Evolutionary conservation across 2,329 filamentous ascomycete genomes (phyloP).

Genomic region (Alternaria hordeiaustralica): DNA sequence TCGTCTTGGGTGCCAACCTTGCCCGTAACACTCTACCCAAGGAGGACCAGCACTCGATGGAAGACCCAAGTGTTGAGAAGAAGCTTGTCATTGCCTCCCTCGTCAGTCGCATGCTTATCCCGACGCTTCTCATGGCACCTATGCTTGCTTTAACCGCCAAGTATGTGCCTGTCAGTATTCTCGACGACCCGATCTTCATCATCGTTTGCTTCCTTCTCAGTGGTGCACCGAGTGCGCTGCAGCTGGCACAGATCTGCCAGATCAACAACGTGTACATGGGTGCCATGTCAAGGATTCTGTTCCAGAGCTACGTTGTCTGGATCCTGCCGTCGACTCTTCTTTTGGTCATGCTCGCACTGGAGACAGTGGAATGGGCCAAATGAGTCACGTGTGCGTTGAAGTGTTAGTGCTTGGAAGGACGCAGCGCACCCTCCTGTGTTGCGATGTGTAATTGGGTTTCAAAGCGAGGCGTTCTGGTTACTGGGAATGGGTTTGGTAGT

Average conservation of each 20-base stretch:
- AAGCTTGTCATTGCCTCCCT: slow-evolving; percentile 86
- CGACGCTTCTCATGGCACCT: slow-evolving; percentile 90
- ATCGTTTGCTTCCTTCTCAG: slow-evolving; percentile 97
- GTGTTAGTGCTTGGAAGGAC: background rate
- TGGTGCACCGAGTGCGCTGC: slow-evolving; percentile 89
- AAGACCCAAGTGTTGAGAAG: slow-evolving; percentile 71
- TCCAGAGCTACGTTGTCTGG: slow-evolving; percentile 97
- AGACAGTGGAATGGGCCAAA: slow-evolving; percentile 89
- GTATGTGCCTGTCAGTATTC: slow-evolving; percentile 87
- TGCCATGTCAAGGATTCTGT: slow-evolving; percentile 89
- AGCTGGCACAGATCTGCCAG: slow-evolving; percentile 97
- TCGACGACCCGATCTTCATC: slow-evolving; percentile 97
- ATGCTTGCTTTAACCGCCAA: slow-evolving; percentile 87
- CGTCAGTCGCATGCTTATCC: slow-evolving; percentile 88
- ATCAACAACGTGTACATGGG: slow-evolving; percentile 96
- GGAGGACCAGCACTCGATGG: slow-evolving; percentile 68
- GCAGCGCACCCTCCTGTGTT: background rate
- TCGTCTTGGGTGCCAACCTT: slow-evolving; percentile 93
- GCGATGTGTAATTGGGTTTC: background rate
- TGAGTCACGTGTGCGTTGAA: background rate
- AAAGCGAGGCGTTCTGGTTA: slow-evolving; percentile 14
- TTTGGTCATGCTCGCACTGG: slow-evolving; percentile 88
- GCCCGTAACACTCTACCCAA: slow-evolving; percentile 86
- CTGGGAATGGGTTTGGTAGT: background rate
- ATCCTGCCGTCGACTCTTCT: slow-evolving; percentile 92